Evolutionary conservation across 768 basidiomycete species (phyloP), one percentile per base, ranked within the genome.

Genomic region (Mycena haematopus): DNA sequence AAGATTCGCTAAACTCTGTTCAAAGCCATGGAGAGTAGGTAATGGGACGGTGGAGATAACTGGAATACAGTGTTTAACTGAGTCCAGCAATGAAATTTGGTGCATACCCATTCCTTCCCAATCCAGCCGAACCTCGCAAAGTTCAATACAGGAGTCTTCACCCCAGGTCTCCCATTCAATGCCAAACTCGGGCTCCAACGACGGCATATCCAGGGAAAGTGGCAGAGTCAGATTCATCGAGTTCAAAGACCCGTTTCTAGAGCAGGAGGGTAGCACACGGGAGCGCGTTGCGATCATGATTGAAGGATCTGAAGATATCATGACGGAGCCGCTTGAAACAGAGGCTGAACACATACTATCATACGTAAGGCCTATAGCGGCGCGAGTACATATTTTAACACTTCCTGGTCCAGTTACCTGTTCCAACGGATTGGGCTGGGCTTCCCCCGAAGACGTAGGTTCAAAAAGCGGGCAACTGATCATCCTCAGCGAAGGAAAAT

Each of bases 261-360:
- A 4, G 72, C 64, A 14, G 57, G 68, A 50, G 63, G 88, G 88
- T 51, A 81, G 75, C 42, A 81, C 74, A 63, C 78, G 79, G 19
- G 87, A 85, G 55, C 86, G 83, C 68, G 84, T 88, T 13, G 90
- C 90, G 25, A 92, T 74, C 42, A 90, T 52, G 33, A 91, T 76
- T 10, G 86, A 78, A 11, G 77, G 70, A 47, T 90, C 89, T 88
- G 66, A 38, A 33, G 6, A 60, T 63, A 29, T 14, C 3, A 36
- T 45, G 31, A 58, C 38, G n/a, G n/a, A 22, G 45, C 17, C 22
- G 46, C n/a, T n/a, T 2, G 60, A 31, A 49, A 45, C 21, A 57
- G 42, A 27, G 15, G 33, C 27, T 57, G 14, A 27, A 27, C 15
- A 45, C 59, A 59, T 72, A 87, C 90, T 87, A 69, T 83, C 79